Base-by-base conservation (phyloP, 164 flowering plant species). In the Nymphaea colorata region DNA sequence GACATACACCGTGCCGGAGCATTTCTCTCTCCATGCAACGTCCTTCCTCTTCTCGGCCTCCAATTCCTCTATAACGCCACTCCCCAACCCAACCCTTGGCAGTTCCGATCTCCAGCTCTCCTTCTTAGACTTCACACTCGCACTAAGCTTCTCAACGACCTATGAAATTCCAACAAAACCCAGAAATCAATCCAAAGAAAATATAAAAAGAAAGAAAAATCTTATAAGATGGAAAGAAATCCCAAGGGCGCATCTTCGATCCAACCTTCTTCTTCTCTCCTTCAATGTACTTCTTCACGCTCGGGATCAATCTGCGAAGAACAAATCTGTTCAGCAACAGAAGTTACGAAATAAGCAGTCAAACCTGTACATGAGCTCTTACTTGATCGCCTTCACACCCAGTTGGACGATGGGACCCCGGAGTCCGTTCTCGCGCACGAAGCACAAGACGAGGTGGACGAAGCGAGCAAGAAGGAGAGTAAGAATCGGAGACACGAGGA, bases 1-100 rank as follows among this genome's bases (percentile, higher is more conserved):
- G 36, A 86, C 98, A 80, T 91, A 94, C 98, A 94, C 93, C 80
- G 98, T 87, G 11, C 97, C 99, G 66, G 97, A 94, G 82, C 99
- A 94, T 84, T 84, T 89, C 61, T 97, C 99, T 83, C 85, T 89
- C 99, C 97, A 94, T 70, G 41, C 78, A 2, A 65, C 87, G 76
- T 94, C 99, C 3, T 89, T 89, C 43, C 65, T 66, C 75, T 89
- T 94, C 73, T 79, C 84, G 5, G 81, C 82, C 77, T 83, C 84
- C 92, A 91, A 68, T 71, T 75, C 71, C 64, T 88, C 87, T 61
- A 88, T 64, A 44, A 88, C 92, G 74, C 68, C 78, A 45, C 59
- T 73, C 55, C 93, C 95, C 66, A 88, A 73, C 41, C 99, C 96
- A 65, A 66, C 51, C 55, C 42, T 70, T 0, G 96, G 97, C 76